Evolutionary conservation across 2,329 filamentous ascomycete genomes (phyloP), one percentile per base, ranked within the genome.

Genomic region (Chrysoporthe austroafricana): DNA sequence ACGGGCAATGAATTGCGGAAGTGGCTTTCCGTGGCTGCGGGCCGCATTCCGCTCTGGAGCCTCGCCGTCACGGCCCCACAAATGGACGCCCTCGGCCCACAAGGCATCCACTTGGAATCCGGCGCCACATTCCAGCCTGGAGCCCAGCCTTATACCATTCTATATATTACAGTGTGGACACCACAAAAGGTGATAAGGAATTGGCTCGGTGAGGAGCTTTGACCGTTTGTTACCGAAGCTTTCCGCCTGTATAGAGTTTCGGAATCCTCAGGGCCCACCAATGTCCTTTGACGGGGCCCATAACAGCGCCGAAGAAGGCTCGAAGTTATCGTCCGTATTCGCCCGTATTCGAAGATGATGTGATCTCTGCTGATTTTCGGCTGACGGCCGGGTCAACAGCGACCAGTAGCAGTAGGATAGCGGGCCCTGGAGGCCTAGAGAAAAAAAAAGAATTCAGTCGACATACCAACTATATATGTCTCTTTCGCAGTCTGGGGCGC

Each of bases 1-100:
- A 61, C 21, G 44, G 56, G n/a, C 63, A 56, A 16, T 14, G 18
- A 5, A 59, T 16, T 18, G 57, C 54, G 63, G 63, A 66, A 61
- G 57, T 54, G 46, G 34, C 34, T n/a, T 21, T 63, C 34, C 36
- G 2, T 42, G n/a, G n/a, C 39, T 42, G 36, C 57, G 44, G 32
- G 18, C 58, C 39, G 16, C 39, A 21, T 60, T 54, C 63, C 44
- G 44, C 56, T 48, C 34, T 65, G 36, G 57, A 56, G 57, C 48
- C 43, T 61, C 36, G 32, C 26, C 50, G 46, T 46, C 21, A 21
- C 3, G 26, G 57, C n/a, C 54, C 32, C 46, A 56, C 16, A 56
- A 13, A 56, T 1, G 13, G 11, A 8, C 32, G 39, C 43, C 14
- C 21, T 18, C 50, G 43, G 43, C 16, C 54, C 34, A 52, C 32